These are phyloP conservation scores for Canavalia gladiata DNA, from an alignment of 306 rosid species.

Conservation along the genomic window DNA sequence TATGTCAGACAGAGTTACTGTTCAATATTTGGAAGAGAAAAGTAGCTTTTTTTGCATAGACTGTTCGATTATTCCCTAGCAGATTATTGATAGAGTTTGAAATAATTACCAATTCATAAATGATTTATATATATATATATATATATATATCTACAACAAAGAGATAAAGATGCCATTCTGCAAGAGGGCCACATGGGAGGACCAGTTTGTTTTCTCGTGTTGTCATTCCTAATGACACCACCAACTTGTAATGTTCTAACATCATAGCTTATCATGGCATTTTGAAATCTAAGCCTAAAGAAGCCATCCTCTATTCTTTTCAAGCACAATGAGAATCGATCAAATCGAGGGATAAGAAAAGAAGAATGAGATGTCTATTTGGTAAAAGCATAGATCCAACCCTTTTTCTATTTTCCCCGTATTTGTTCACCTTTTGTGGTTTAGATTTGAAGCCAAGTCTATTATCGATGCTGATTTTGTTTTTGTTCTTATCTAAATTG, in stretches of 20 bases:
- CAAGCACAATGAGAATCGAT: conserved; percentile 52
- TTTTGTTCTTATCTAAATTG: conserved; percentile 53
- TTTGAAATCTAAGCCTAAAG: conserved; percentile 43
- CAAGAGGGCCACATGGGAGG: conserved; percentile 58
- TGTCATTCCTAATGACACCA: conserved; percentile 57
- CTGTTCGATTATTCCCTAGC: conserved; percentile 55
- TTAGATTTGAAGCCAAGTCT: conserved; percentile 52
- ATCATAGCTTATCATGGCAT: conserved; percentile 60
- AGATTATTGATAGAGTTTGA: conserved; percentile 42
- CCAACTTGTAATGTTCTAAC: conserved; percentile 59
- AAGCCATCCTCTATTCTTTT: conserved; percentile 51
- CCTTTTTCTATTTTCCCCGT: not conserved
- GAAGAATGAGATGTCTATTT: conserved; percentile 35
- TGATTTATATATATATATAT: not conserved
- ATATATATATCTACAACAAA: conserved; percentile 34
- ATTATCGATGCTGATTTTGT: conserved; percentile 38
- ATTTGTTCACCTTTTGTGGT: conserved; percentile 39
- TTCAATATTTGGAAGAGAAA: conserved; percentile 44
- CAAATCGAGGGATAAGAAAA: conserved; percentile 16
- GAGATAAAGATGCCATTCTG: conserved; percentile 48
- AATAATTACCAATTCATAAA: conserved; percentile 44
- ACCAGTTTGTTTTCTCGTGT: conserved; percentile 50
- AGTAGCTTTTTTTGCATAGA: conserved; percentile 46
- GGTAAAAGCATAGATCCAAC: conserved; percentile 37
- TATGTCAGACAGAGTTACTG: not conserved